Base-by-base conservation (phyloP, 2,329 filamentous ascomycete species). In the Alternaria panax region DNA sequence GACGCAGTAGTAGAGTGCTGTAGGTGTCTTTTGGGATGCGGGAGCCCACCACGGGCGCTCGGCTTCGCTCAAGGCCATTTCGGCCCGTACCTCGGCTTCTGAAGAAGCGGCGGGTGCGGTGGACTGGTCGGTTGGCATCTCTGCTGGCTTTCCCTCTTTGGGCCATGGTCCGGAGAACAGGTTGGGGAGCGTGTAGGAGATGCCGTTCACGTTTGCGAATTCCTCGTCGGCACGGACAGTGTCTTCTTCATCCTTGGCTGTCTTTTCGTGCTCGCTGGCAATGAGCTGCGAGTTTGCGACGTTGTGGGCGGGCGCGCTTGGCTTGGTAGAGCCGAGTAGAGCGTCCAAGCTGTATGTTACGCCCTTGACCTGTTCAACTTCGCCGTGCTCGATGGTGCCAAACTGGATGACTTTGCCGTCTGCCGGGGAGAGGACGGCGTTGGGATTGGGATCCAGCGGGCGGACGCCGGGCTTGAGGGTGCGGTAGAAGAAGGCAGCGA, bases 341-440 rank as follows among this genome's bases (percentile, higher is more conserved):
- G 95, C 93, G 75, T 99, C 95, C 54, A 99, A 86, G 67, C 90
- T 96, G 80, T 99, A 99, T 1, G 95, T 99, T 85, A 99, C 95
- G 60, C 95, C 95, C 80, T 99, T 99, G 65, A 99, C 94, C 80
- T 99, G 95, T 78, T 99, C 95, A 42, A 99, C 96, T 73, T 97
- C 92, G 47, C 94, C 93, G 71, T 93, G 88, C 72, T 96, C 90
- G 57, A 99, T 97, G 69, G 88, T 89, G 11, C 95, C 95, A 69
- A 93, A 97, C 71, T 98, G 94, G 25, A 99, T 86, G 45, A 99
- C 86, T 64, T 91, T 90, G 46, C 95, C 95, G 77, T 99, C 95
- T 5, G 95, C 88, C 1, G 95, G 96, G 0, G 92, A 95, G 7
- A 98, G 82, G 5, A 99, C 81, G 9, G 92, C 91, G 72, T 91